Percentiles rank a stretch among this genome's conserved stretches.
Evolutionary conservation across 2,329 filamentous ascomycete species (phyloP).

Genomic region (Microcyclospora pomicola): DNA sequence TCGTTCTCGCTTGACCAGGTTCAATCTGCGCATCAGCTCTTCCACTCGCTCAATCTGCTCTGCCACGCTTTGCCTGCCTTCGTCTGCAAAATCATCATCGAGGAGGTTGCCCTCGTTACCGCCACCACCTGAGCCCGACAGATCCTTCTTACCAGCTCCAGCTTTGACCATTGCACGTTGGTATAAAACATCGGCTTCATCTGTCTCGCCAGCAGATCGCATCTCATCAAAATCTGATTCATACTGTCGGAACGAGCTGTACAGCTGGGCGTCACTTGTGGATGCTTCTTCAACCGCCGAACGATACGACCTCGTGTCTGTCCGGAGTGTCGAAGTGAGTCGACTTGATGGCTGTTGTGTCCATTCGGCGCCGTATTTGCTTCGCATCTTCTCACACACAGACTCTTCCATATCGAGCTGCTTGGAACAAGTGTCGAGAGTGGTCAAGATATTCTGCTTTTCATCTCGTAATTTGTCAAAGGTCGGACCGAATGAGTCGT

Average conservation of each 20-base stretch:
- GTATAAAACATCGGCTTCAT: conserved; percentile 78
- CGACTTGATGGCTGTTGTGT: conserved; percentile 89
- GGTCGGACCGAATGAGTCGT: conserved; percentile 63
- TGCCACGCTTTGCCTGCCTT: conserved; percentile 63
- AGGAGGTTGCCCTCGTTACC: conserved; percentile 61
- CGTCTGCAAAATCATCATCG: conserved; percentile 83
- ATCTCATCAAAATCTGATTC: conserved; percentile 89
- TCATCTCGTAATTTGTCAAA: conserved; percentile 68
- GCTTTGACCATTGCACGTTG: conserved; percentile 73
- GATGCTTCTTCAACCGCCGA: conserved; percentile 82
- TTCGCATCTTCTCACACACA: conserved; percentile 97
- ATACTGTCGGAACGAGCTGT: conserved; percentile 70
- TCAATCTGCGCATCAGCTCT: conserved; percentile 78
- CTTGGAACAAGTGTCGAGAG: conserved; percentile 68
- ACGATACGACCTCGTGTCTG: conserved; percentile 75
- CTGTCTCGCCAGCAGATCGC: conserved; percentile 72
- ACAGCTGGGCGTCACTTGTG: conserved; percentile 72
- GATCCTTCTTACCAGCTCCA: conserved; percentile 47
- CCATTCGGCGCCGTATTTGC: conserved; percentile 92
- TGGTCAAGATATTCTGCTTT: conserved; percentile 58
- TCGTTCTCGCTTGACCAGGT: conserved; percentile 80
- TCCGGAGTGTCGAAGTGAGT: conserved; percentile 73
- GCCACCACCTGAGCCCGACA: conserved; percentile 24
- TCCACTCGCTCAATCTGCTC: conserved; percentile 86
- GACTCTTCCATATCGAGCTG: conserved; percentile 94